Evolutionary conservation across 2,329 filamentous ascomycete genomes (phyloP), one percentile per base, ranked within the genome.

Genomic region (Pseudocercospora pini-densiflorae): DNA sequence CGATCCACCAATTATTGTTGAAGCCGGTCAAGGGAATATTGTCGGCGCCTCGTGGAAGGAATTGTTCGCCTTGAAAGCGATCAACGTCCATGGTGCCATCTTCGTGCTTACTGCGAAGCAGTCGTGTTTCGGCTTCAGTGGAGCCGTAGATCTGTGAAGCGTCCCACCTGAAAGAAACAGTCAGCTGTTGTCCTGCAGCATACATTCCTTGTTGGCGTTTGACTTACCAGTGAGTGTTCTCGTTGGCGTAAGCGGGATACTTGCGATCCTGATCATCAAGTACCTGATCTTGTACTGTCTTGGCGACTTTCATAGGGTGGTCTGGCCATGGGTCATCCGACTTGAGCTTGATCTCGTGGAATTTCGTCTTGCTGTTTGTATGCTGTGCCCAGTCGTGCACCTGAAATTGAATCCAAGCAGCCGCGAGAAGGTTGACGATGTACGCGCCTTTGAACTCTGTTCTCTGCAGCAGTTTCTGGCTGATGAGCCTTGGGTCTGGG

Each of bases 391-490:
- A 82, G 64, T 82, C 81, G 62, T 83, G 81, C 0, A 79, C 79
- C 63, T 83, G 81, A 61, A 84, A 83, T 68, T 84, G 82, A n/a
- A 84, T 83, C 81, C 82, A 84, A 1, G 82, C 82, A 14, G 82
- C 82, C 2, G 82, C 82, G 6, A 84, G 73, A 45, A 84, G 67
- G 63, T 84, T 84, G 64, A 84, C 63, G 1, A 76, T 81, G 0
- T 80, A 83, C 0, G 82, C 82, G 2, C 81, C 81, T 24, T 80
- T 81, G 68, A 84, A 84, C 3, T 72, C 74, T n/a, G 80, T 77
- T 8, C 81, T 75, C 21, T 76, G 77, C 75, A 84, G 75, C 62
- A 84, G 77, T 47, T 71, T 73, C 53, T 82, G 75, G 62, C 80
- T 83, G 54, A 84, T 74, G 14, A 81, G 63, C 40, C 82, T 74